Evolutionary conservation across 1,284 basidiomycete species (phyloP).

Genomic region (Boletus mariae): DNA sequence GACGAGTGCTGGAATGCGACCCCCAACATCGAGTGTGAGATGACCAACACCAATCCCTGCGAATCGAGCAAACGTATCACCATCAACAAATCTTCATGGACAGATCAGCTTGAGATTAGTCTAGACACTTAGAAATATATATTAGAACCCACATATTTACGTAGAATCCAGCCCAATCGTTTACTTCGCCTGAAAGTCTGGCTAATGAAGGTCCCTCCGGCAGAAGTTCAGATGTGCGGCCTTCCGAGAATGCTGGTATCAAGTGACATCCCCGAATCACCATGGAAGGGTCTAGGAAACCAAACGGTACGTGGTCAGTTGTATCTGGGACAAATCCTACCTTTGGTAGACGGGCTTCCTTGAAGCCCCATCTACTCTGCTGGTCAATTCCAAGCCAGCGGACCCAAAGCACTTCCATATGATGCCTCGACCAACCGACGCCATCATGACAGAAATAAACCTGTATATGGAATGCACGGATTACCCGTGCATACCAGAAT

Average conservation of each 20-base stretch:
- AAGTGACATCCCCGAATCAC: not conserved
- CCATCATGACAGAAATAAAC: not conserved
- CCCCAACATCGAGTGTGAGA: too few relatives aligned
- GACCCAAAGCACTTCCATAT: conserved; percentile 7
- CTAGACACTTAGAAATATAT: not conserved
- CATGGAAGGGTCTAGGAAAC: conserved; percentile 4
- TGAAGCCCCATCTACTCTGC: not conserved
- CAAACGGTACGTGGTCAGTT: not conserved
- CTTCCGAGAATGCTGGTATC: not conserved
- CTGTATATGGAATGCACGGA: not conserved
- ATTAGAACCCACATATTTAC: conserved; percentile 6
- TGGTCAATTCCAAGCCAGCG: conserved; percentile 4
- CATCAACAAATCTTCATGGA: conserved; percentile 1
- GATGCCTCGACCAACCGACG: not conserved
- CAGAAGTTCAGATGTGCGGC: not conserved
- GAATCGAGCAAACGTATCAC: not conserved
- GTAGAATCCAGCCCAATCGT: conserved; percentile 5
- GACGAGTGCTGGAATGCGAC: too few relatives aligned
- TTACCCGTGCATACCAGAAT: not conserved
- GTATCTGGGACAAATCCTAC: not conserved
- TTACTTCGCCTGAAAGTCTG: not conserved
- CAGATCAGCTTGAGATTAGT: not conserved
- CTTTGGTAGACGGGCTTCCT: not conserved
- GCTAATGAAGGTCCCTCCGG: not conserved
- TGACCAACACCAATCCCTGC: conserved; percentile 1